Percentiles rank a stretch among this genome's conserved stretches.
These are phyloP conservation scores for Omphalea diandra DNA, from an alignment of 441 rosid species.

Conservation along the genomic window DNA sequence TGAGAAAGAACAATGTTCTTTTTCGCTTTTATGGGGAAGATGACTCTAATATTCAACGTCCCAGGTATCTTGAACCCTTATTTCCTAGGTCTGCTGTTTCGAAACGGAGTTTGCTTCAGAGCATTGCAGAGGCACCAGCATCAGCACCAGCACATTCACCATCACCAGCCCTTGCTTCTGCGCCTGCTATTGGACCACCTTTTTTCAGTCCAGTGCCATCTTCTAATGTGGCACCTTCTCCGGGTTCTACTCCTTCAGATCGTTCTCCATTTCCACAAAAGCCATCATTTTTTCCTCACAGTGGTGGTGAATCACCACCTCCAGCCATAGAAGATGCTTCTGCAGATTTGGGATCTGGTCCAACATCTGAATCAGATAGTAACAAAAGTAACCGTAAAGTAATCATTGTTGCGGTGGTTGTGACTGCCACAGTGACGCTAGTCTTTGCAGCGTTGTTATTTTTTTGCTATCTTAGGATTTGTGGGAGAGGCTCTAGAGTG, in stretches of 20 bases:
- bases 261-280: conserved; percentile 31
- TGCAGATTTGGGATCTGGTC: conserved; percentile 27
- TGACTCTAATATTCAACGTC: conserved; percentile 34
- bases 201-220: conserved; percentile 19
- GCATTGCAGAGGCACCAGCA: conserved; percentile 21
- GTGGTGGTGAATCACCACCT: conserved; percentile 23
- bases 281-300: conserved; percentile 37
- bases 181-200: conserved; percentile 26
- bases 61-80: conserved; percentile 33
- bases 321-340: conserved; percentile 26
- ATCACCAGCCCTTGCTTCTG: no score
- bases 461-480: conserved; percentile 52
- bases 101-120: conserved; percentile 51
- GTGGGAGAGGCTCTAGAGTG: conserved; percentile 36
- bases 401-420: conserved; percentile 64
- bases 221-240: no score
- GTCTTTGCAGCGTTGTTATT: conserved; percentile 62
- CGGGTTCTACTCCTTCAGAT: conserved; percentile 21
- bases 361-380: conserved; percentile 22
- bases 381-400: conserved; percentile 33
- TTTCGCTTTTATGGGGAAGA: conserved; percentile 39
- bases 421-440: conserved; percentile 70
- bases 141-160: no score
- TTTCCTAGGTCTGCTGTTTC: conserved; percentile 31
- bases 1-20: conserved; percentile 46